phyloP scores from a whole-genome alignment of 2,329 filamentous ascomycete genomes.

The Graphiopsis chlorocephala region DNA sequence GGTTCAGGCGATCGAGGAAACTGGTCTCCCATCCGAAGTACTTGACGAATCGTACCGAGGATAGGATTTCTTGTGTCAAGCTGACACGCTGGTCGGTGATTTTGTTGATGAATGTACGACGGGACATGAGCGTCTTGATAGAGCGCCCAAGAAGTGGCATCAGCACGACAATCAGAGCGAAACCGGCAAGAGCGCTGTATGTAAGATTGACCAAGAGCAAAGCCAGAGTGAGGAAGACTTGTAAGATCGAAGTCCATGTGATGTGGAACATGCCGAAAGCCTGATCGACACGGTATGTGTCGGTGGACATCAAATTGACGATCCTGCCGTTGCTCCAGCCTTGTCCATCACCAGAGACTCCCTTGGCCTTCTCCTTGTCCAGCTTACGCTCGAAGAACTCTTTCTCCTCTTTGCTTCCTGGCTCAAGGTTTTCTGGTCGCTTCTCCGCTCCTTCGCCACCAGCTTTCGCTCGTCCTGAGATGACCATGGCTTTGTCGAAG shows the following conservation, averaged over 20 bases:
- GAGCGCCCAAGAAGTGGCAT: conserved; percentile 74
- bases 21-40: conserved; percentile 93
- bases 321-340: conserved; percentile 94
- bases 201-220: conserved; percentile 82
- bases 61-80: conserved; percentile 86
- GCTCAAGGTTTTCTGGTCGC: conserved; percentile 42
- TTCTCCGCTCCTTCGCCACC: conserved; percentile 58
- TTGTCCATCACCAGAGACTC: conserved; percentile 64
- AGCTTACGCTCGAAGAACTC: conserved; percentile 50
- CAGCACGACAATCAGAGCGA: conserved; percentile 74
- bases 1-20: conserved; percentile 72
- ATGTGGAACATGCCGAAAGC: conserved; percentile 88
- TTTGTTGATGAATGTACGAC: conserved; percentile 81
- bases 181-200: conserved; percentile 86
- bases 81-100: conserved; percentile 90
- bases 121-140: conserved; percentile 71
- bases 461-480: conserved; percentile 84
- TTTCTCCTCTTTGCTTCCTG: conserved; percentile 50
- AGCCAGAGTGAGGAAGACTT: conserved; percentile 73
- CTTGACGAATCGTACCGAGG: conserved; percentile 91
- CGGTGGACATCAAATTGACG: conserved; percentile 90
- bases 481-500: conserved; percentile 87
- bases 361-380: conserved; percentile 45
- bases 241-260: conserved; percentile 80
- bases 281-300: conserved; percentile 89